Evolutionary conservation across 352 stramenopile genomes (phyloP), one percentile per base, ranked within the genome.

Genomic region (Phytopythium oedochilum): DNA sequence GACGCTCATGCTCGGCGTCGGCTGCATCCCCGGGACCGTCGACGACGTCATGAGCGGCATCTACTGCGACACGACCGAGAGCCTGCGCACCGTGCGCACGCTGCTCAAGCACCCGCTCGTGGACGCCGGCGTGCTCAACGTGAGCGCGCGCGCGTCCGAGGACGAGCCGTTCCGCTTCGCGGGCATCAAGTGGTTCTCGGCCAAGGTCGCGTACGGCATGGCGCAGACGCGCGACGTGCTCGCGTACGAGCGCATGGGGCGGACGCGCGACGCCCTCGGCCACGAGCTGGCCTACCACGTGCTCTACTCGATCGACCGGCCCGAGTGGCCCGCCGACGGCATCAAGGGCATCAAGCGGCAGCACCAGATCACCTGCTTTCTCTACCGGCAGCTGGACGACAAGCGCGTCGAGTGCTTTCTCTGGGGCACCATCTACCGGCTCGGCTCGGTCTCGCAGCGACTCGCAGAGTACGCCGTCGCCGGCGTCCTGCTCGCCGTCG

Each of bases 281-380:
- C 77, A 78, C 7, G 61, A 74, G 10, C 52, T 85, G 7, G 75
- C 63, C 31, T 85, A 75, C 43, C 71, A 85, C 57, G 71, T 85
- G 4, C 28, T 81, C 32, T 71, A 83, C 64, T 85, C 71, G 45
- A 85, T 85, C 48, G 75, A 83, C 36, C 75, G 75, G 39, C 63
- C 72, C 4, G 70, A 81, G 47, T 85, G 66, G 67, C 68, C 65
- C 3, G 64, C 69, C 17, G 70, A 80, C 47, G 49, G 60, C 9
- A 67, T 73, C 58, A 79, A 76, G 31, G 64, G 70, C 46, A 61
- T 78, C 53, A 85, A 85, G 39, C 71, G 74, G 9, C 57, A 70
- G 39, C 60, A 69, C 48, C 75, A 77, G 36, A 70, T 78, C 11
- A 75, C 61, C 14, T 82, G 71, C 49, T 83, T 80, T 42, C 42